Evolutionary conservation across 2,329 filamentous ascomycete genomes (phyloP), one percentile per base, ranked within the genome.

Genomic region (Scopulariopsis brevicaulis): DNA sequence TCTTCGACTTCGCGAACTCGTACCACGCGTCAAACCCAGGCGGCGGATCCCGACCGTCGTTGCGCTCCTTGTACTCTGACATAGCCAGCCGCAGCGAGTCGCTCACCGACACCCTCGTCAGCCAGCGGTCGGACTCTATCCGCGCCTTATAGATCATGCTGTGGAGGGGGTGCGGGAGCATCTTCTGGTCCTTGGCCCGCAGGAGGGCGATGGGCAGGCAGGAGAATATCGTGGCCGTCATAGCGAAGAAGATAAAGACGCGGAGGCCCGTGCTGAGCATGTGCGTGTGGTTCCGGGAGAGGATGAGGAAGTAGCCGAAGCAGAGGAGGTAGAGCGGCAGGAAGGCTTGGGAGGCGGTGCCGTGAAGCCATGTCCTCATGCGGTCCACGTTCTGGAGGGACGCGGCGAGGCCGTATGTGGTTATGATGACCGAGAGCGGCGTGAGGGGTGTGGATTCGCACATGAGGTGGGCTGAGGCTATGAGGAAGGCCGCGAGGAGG

Each of bases 1-100:
- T 78, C 59, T 79, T 82, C n/a, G 80, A 75, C 61, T 80, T 81
- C 5, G 90, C 89, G 65, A 89, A 90, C 22, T 86, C 78, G 67
- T 86, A 96, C 91, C 91, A 96, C 63, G 85, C 84, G 64, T 91
- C 87, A 64, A 96, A 96, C 59, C 87, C 81, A 1, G 86, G 88
- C 12, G 91, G 91, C 18, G 91, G 90, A 32, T 83, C 74, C 60
- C 90, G 81, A 15, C 83, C 82, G 64, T 87, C 64, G 59, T 83
- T 74, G 5, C 76, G 73, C 54, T 79, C 74, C 54, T 73, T 71
- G 63, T 83, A 83, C 58, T 78, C 72, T 4, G 68, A 65, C 4
- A 76, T 72, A 0, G 79, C 80, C 10, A 76, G 68, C 1, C 68
- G 68, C 2, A 81, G 66, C 14, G 71, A 78, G 12, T 70, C 70